These are phyloP conservation scores for Sporobolus alterniflorus DNA, from an alignment of 202 grass and related monocot genomes.

Conservation along the genomic window DNA sequence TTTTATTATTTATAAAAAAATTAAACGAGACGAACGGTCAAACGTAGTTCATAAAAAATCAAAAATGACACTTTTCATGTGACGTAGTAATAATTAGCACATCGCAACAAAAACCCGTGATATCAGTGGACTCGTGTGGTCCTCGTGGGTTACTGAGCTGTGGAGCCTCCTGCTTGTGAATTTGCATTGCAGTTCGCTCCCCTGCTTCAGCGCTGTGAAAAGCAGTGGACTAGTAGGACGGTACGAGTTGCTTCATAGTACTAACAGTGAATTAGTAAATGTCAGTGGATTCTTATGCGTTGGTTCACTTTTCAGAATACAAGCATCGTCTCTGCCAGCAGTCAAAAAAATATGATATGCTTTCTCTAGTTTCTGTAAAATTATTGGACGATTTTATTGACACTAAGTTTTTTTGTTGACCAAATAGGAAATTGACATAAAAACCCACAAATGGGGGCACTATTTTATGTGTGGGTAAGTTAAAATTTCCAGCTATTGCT, in stretches of 20 bases:
- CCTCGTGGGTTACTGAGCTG: not conserved
- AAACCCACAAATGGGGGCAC: constrained; percentile 98
- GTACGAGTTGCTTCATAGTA: not conserved
- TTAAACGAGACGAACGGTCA: too few species aligned
- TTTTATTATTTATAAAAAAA: too few species aligned
- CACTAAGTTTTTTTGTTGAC: constrained; percentile 15
- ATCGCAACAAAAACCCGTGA: constrained; percentile 35
- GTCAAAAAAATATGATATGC: not conserved
- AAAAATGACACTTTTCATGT: too few species aligned
- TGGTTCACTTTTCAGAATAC: too few species aligned
- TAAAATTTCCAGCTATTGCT: constrained; percentile 1
- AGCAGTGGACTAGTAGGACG: not conserved
- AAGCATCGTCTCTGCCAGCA: not conserved
- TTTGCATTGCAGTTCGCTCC: not conserved
- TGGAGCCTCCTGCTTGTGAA: constrained; percentile 13
- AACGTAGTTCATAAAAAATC: too few species aligned
- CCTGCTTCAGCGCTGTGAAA: not conserved
- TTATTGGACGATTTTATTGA: not conserved
- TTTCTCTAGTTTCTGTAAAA: not conserved
- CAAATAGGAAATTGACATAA: constrained; percentile 87
- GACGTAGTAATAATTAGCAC: constrained; percentile 10
- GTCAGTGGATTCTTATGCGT: not conserved
- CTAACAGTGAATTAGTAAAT: not conserved
- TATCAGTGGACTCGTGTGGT: not conserved
- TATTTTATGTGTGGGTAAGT: constrained; percentile 98